These are phyloP conservation scores for Saussurea involucrata DNA, from an alignment of 129 eudicot species.

Conservation along the genomic window DNA sequence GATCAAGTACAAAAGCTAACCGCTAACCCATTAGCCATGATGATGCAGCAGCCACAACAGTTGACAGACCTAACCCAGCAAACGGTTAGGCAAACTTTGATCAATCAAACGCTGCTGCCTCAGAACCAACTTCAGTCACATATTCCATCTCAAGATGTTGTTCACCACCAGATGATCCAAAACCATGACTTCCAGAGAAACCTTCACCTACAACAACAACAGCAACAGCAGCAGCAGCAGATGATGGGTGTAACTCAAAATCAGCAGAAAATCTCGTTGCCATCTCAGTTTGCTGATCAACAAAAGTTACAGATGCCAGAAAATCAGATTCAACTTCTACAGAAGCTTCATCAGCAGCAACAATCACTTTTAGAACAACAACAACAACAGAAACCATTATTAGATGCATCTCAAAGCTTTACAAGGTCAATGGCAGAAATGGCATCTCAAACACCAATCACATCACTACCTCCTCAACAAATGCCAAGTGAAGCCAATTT, in stretches of 20 bases:
- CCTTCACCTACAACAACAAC: conserved; percentile 19
- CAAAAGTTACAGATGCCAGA: conserved; percentile 58
- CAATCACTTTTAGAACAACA: conserved; percentile 62
- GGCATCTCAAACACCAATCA: conserved; percentile 38
- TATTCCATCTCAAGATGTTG: conserved; percentile 46
- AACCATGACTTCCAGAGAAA: conserved; percentile 49
- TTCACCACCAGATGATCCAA: conserved; percentile 44
- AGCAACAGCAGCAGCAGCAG: conserved; percentile 15
- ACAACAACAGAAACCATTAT: conserved; percentile 39
- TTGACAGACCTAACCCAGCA: conserved; percentile 53
- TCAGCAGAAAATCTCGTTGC: conserved; percentile 52
- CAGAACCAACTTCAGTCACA: conserved; percentile 62
- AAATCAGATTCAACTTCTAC: conserved; percentile 70
- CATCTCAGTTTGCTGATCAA: conserved; percentile 46
- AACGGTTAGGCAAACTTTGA: conserved; percentile 43
- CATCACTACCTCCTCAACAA: conserved; percentile 55
- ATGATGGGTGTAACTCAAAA: conserved; percentile 36
- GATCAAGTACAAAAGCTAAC: conserved; percentile 70
- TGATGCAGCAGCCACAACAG: conserved; percentile 74
- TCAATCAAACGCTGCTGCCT: conserved; percentile 38
- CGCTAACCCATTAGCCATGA: conserved; percentile 46
- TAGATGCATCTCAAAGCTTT: conserved; percentile 39
- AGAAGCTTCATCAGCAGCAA: conserved; percentile 83
- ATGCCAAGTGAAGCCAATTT: conserved; percentile 38
- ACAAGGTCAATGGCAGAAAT: conserved; percentile 53